Percentiles rank a stretch among this genome's conserved stretches.
phyloP scores from a whole-genome alignment of 495 filamentous ascomycete species.

The Penicillium psychrofluorescens region DNA sequence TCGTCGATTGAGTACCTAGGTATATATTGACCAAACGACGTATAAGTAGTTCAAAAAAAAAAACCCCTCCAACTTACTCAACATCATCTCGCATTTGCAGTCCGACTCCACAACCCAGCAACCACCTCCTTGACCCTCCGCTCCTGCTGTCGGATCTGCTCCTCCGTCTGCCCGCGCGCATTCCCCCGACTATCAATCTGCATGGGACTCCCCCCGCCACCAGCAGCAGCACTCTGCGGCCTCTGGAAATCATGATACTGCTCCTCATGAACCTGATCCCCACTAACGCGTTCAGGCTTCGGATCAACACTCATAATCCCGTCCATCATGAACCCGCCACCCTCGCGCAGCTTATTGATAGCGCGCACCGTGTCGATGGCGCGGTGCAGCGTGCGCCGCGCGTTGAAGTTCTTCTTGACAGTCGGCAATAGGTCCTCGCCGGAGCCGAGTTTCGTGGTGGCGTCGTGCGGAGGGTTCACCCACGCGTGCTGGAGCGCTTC shows the following conservation, averaged over 20 bases:
- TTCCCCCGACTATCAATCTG: constrained; percentile 52
- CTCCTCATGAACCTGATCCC: constrained; percentile 33
- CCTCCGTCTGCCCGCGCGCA: constrained; percentile 56
- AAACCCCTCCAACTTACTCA: neutral
- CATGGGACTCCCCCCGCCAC: constrained; percentile 17
- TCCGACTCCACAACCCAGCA: constrained; percentile 49
- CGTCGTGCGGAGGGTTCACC: constrained; percentile 54
- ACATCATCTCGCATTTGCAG: constrained; percentile 19
- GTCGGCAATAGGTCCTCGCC: constrained; percentile 77
- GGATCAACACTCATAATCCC: constrained; percentile 60
- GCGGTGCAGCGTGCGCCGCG: constrained; percentile 83
- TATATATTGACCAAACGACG: neutral
- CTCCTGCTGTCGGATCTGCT: constrained; percentile 57
- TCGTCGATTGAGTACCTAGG: too few species aligned
- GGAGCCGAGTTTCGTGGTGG: constrained; percentile 25
- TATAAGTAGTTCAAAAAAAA: neutral
- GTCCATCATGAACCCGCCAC: constrained; percentile 76
- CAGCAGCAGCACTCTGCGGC: constrained; percentile 2
- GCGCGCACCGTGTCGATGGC: constrained; percentile 98
- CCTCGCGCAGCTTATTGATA: constrained; percentile 92
- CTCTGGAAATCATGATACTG: constrained; percentile 17
- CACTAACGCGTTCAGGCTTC: constrained; percentile 44
- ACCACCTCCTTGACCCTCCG: constrained; percentile 53
- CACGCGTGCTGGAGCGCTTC: constrained; percentile 86
- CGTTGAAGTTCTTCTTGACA: constrained; percentile 99